These are phyloP conservation scores for Protea cynaroides DNA, from an alignment of 164 flowering plant species.

Conservation along the genomic window DNA sequence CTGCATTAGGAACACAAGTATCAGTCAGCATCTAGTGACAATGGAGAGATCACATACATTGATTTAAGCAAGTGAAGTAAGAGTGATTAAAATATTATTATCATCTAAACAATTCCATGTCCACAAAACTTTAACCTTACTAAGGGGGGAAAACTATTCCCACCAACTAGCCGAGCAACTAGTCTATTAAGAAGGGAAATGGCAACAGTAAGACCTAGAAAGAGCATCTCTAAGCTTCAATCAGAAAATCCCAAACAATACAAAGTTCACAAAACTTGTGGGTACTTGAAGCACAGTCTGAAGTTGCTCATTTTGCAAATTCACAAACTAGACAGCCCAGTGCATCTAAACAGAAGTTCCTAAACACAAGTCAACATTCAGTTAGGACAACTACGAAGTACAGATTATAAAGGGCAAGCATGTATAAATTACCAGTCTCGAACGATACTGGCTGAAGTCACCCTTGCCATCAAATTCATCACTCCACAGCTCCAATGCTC, in stretches of 20 bases:
- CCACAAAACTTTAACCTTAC: too few species aligned
- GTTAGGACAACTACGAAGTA: background rate
- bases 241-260: background rate
- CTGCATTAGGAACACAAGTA: conserved; percentile 36
- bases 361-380: background rate
- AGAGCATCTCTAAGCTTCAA: too few species aligned
- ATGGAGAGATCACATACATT: background rate
- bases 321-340: background rate
- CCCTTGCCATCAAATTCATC: conserved; percentile 88
- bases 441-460: conserved; percentile 82
- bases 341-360: background rate
- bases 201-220: too few species aligned
- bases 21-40: conserved; percentile 6
- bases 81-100: too few species aligned
- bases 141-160: too few species aligned
- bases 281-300: background rate
- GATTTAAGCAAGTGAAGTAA: background rate
- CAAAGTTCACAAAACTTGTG: background rate
- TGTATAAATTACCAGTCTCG: conserved; percentile 63
- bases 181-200: too few species aligned
- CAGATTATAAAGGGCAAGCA: background rate
- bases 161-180: too few species aligned
- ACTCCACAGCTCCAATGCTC: conserved; percentile 85
- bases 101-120: too few species aligned
- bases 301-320: background rate